A percentile compares a stretch with the other conserved stretches of the same genome.
Conservation (phyloP, 352 stramenopile genomes). For the Globisporangium irregulare region DNA sequence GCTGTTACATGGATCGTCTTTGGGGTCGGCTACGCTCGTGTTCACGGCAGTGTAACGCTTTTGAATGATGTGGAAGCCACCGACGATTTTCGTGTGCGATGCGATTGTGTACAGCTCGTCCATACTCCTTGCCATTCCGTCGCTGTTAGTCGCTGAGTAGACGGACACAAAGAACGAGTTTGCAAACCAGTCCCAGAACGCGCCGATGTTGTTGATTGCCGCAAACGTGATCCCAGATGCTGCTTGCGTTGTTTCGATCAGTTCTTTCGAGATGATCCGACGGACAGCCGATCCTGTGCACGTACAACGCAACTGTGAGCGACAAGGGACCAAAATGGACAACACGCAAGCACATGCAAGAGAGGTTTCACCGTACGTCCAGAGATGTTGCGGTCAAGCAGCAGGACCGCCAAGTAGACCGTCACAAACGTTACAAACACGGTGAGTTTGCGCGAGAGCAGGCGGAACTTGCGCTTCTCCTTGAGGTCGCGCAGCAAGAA, state of each 20-base stretch:
- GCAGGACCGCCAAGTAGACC: constrained; percentile 54
- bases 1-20: constrained; percentile 47
- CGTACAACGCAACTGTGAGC: neutral
- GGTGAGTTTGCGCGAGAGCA: constrained; percentile 58
- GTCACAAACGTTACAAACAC: constrained; percentile 66
- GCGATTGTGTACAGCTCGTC: constrained; percentile 57
- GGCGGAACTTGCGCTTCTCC: constrained; percentile 67
- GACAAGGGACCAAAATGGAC: neutral
- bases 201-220: constrained; percentile 34
- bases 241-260: constrained; percentile 38
- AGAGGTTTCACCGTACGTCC: constrained; percentile 31
- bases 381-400: constrained; percentile 72
- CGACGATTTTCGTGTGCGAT: constrained; percentile 58
- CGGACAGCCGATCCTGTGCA: constrained; percentile 47
- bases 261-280: constrained; percentile 48
- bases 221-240: constrained; percentile 36
- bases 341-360: neutral
- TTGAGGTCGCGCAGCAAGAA: constrained; percentile 63
- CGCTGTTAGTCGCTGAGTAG: constrained; percentile 34
- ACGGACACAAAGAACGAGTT: constrained; percentile 53
- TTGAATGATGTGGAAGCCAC: constrained; percentile 66
- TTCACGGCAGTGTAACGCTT: constrained; percentile 45
- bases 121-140: constrained; percentile 11
- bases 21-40: constrained; percentile 32
- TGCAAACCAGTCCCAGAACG: constrained; percentile 63